Conservation (phyloP, 176 grass and related monocot genomes). For the Chloris gayana region DNA sequence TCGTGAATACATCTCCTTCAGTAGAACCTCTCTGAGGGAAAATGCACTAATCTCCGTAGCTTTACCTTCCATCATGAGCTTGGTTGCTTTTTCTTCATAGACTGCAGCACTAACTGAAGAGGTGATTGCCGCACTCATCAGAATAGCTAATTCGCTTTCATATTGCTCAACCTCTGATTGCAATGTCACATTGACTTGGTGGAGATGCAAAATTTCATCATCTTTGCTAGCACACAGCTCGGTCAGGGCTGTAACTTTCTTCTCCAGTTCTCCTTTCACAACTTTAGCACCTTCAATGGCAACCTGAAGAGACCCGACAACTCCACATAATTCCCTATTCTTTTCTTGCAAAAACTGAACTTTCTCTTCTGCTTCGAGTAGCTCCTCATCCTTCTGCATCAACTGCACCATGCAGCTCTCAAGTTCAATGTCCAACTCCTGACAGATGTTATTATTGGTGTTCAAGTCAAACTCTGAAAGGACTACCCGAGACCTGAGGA, state of each 20-base stretch:
- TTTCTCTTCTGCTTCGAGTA: slow-evolving; percentile 65
- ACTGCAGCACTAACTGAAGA: slow-evolving; percentile 54
- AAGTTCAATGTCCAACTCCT: slow-evolving; percentile 64
- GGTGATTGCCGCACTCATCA: slow-evolving; percentile 56
- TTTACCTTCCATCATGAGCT: slow-evolving; percentile 60
- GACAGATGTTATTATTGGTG: slow-evolving; percentile 40
- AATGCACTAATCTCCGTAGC: slow-evolving; percentile 47
- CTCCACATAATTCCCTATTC: slow-evolving; percentile 52
- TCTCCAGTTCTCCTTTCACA: slow-evolving; percentile 68
- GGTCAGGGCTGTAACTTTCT: slow-evolving; percentile 41
- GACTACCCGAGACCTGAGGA: slow-evolving; percentile 59
- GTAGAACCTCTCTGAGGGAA: slow-evolving; percentile 49
- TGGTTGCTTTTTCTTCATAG: slow-evolving; percentile 67
- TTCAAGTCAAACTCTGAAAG: slow-evolving; percentile 79
- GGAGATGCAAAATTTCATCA: slow-evolving; percentile 49
- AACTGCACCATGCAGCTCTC: slow-evolving; percentile 42
- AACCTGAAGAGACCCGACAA: slow-evolving; percentile 59
- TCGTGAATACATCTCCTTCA: slow-evolving; percentile 46
- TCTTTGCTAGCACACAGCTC: slow-evolving; percentile 40
- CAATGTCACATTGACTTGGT: slow-evolving; percentile 45
- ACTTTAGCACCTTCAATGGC: slow-evolving; percentile 56
- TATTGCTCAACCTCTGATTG: slow-evolving; percentile 56
- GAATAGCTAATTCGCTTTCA: slow-evolving; percentile 53
- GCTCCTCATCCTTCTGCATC: slow-evolving; percentile 50
- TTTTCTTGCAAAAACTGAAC: slow-evolving; percentile 55